Evolutionary conservation across 2,329 filamentous ascomycete genomes (phyloP).

Genomic region (Fusarium buharicum): DNA sequence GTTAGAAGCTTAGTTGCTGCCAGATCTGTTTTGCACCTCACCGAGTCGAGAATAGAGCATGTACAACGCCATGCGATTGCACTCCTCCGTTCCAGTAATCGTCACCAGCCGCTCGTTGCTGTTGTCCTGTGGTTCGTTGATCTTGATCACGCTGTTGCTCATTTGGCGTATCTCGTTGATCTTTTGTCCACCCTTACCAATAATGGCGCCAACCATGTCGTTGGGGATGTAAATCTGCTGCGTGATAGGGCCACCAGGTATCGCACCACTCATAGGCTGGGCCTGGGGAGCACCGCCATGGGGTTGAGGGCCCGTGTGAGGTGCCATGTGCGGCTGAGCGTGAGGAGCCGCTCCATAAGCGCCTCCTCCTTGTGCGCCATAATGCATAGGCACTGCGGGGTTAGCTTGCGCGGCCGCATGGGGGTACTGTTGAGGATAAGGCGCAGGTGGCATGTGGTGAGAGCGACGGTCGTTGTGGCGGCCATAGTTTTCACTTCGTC

Average conservation of each 20-base stretch:
- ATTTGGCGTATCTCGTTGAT: conserved; percentile 99
- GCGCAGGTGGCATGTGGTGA: conserved; percentile 79
- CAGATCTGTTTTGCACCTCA: conserved; percentile 58
- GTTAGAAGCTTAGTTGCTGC: conserved; percentile 46
- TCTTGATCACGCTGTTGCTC: conserved; percentile 98
- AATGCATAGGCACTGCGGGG: conserved; percentile 78
- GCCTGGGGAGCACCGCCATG: conserved; percentile 75
- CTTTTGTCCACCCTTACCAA: conserved; percentile 97
- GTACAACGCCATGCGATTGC: conserved; percentile 99
- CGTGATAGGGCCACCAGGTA: conserved; percentile 75
- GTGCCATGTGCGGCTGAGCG: conserved; percentile 77
- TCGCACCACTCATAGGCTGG: conserved; percentile 77
- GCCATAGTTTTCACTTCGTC: conserved; percentile 85
- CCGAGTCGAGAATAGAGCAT: conserved; percentile 98
- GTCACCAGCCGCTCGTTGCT: conserved; percentile 98
- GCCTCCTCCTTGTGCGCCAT: conserved; percentile 74
- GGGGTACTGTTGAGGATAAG: conserved; percentile 77
- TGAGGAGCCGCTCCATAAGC: conserved; percentile 81
- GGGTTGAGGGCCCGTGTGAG: conserved; percentile 66
- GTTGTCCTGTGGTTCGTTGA: conserved; percentile 99
- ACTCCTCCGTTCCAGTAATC: conserved; percentile 96
- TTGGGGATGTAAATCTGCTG: conserved; percentile 99
- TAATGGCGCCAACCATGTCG: conserved; percentile 99
- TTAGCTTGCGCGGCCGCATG: conserved; percentile 69
- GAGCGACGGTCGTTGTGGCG: conserved; percentile 77